Base-by-base conservation (phyloP, 257 asterid genomes). In the Nicotiana attenuata region DNA sequence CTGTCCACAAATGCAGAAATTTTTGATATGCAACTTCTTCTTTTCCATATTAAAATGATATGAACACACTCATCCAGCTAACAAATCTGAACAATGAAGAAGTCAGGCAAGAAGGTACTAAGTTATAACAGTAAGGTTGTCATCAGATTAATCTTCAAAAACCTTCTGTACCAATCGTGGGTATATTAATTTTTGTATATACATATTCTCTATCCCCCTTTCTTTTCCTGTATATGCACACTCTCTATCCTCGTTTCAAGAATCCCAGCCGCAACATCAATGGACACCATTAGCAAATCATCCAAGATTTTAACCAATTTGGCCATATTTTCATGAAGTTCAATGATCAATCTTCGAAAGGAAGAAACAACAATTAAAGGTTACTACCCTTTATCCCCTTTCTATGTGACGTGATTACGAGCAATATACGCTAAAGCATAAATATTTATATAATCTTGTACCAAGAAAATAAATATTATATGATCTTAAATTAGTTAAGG, bases 211-310 rank as follows among this genome's bases (percentile, higher is more conserved):
- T 33, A 33, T 33, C 38, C 38, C 38, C 7, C 38, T 33, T 33
- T 33, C 38, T 4, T 33, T 33, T 33, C 38, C 7, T 33, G 38
- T 33, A 33, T 31, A 31, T 33, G 0, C 38, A 33, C 7, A 33
- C 38, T 5, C 38, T 33, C 38, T 33, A 33, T 33, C 38, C 38
- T 5, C 38, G 38, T 33, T 33, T 33, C 97, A 50, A 94, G 92
- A 79, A 93, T 87, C 71, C 96, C 94, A 13, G 96, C 96, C 33
- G 82, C 81, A 52, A 89, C 89, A 89, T 94, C 98, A 87, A 92
- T 59, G 60, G 92, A 91, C 61, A 93, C 87, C 2, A 94, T 90
- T 83, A 94, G 61, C 65, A 93, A 69, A 80, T 97, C 92, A n/a
- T 89, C 91, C 76, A 89, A 80, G 52, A 93, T 82, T 57, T 94